Conservation (phyloP, 805 yeast species). For the Candida alai region DNA sequence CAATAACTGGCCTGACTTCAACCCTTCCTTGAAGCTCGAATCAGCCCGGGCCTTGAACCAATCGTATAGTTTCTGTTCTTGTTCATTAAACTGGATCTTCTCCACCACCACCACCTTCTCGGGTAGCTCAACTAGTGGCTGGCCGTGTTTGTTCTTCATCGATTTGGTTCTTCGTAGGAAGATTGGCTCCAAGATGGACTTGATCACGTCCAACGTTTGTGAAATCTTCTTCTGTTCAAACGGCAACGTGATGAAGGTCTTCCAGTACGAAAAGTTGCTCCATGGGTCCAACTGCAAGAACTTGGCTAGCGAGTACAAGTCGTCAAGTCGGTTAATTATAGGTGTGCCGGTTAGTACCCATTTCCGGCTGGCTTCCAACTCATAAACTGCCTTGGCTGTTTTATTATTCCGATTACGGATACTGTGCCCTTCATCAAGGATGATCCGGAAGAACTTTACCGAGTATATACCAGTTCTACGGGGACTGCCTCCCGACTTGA, state of each 20-base stretch:
- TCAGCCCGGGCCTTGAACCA: slow-evolving; percentile 68
- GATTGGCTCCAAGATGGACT: slow-evolving; percentile 79
- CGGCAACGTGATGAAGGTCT: slow-evolving; percentile 76
- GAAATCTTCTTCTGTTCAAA: slow-evolving; percentile 69
- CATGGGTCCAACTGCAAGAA: slow-evolving; percentile 85
- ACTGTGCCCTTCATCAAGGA: slow-evolving; percentile 87
- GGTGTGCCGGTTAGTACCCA: slow-evolving; percentile 96
- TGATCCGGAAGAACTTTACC: slow-evolving; percentile 69
- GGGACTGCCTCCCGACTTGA: slow-evolving; percentile 22
- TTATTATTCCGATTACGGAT: slow-evolving; percentile 77
- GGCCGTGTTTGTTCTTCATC: slow-evolving; percentile 74
- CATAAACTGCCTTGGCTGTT: slow-evolving; percentile 74
- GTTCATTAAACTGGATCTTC: slow-evolving; percentile 58
- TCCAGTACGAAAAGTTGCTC: slow-evolving; percentile 84
- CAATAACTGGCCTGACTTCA: slow-evolving; percentile 63
- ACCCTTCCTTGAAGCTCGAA: slow-evolving; percentile 53
- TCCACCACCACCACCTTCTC: slow-evolving; percentile 69
- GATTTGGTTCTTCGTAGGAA: slow-evolving; percentile 79
- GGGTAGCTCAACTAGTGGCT: slow-evolving; percentile 72
- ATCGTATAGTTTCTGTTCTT: slow-evolving; percentile 63
- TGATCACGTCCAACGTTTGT: slow-evolving; percentile 79
- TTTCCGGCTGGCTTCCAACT: slow-evolving; percentile 56
- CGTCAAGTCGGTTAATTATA: slow-evolving; percentile 82
- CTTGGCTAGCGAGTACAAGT: slow-evolving; percentile 70
- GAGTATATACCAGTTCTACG: slow-evolving; percentile 58